These are phyloP conservation scores for Aspergillus arachidicola DNA, from an alignment of 2,329 filamentous ascomycete genomes.

Conservation along the genomic window DNA sequence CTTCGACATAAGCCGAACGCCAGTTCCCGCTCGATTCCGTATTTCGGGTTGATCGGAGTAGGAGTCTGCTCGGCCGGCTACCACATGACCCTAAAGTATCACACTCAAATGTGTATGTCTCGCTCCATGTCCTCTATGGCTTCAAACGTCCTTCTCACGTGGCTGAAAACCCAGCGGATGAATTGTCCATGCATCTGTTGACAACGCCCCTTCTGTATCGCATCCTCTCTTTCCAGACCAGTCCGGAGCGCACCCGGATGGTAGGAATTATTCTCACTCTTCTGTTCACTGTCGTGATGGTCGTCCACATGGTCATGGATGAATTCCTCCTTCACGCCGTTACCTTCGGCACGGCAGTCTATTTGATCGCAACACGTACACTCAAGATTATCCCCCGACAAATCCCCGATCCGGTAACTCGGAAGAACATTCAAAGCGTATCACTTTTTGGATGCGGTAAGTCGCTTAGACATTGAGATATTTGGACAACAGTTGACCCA, in stretches of 20 bases:
- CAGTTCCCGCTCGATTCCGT: constrained; percentile 37
- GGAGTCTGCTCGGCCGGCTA: constrained; percentile 33
- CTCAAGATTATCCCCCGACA: constrained; percentile 36
- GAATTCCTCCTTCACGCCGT: constrained; percentile 46
- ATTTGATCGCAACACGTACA: constrained; percentile 36
- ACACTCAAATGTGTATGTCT: constrained; percentile 35
- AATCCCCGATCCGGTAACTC: constrained; percentile 29
- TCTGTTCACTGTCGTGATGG: constrained; percentile 39
- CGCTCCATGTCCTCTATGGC: neutral
- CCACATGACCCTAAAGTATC: constrained; percentile 37
- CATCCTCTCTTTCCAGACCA: constrained; percentile 40
- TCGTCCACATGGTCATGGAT: constrained; percentile 48
- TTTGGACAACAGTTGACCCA: neutral
- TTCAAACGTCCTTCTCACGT: neutral
- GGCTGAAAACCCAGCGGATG: constrained; percentile 35
- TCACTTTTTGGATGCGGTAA: constrained; percentile 29
- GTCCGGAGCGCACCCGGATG: constrained; percentile 24
- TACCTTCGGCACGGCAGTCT: constrained; percentile 39
- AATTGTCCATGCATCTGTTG: constrained; percentile 47
- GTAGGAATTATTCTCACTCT: constrained; percentile 23
- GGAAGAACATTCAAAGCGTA: constrained; percentile 23
- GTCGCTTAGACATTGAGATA: neutral
- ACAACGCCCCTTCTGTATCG: constrained; percentile 47
- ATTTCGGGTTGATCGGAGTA: constrained; percentile 42
- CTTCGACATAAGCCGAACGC: constrained; percentile 23